A percentile compares a stretch with the other conserved stretches of the same genome.
These are phyloP conservation scores for Arachis hypogaea DNA, from an alignment of 306 rosid genomes.

Conservation along the genomic window DNA sequence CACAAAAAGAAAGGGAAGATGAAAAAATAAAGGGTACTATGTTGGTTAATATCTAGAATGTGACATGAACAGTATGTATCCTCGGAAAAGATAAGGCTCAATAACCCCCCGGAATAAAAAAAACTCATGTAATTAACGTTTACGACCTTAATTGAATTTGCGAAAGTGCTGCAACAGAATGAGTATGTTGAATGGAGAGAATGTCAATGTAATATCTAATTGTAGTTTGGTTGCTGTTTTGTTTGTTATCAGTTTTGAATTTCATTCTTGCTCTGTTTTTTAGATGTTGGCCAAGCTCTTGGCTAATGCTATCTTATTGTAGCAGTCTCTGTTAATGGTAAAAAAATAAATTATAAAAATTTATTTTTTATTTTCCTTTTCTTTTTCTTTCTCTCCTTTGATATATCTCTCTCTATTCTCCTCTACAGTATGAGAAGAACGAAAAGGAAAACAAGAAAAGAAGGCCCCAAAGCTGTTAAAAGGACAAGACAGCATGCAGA, in stretches of 20 bases:
- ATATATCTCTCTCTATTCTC: background rate
- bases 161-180: too few relatives aligned
- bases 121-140: slow-evolving; percentile 8
- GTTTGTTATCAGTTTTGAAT: too few relatives aligned
- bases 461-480: slow-evolving; percentile 39
- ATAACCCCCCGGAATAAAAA: background rate
- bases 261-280: too few relatives aligned
- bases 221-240: too few relatives aligned
- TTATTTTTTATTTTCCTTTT: background rate
- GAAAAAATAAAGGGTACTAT: slow-evolving; percentile 7
- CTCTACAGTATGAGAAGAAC: slow-evolving; percentile 7
- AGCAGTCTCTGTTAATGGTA: too few relatives aligned
- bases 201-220: too few relatives aligned
- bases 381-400: background rate
- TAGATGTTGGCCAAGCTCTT: too few relatives aligned
- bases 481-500: slow-evolving; percentile 44
- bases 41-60: slow-evolving; percentile 38
- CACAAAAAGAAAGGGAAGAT: slow-evolving; percentile 26
- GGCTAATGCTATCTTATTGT: too few relatives aligned
- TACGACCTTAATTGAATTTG: background rate
- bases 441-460: slow-evolving; percentile 15
- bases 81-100: slow-evolving; percentile 21
- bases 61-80: slow-evolving; percentile 21
- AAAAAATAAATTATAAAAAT: background rate
- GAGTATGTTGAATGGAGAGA: too few relatives aligned